Conservation (phyloP, 2,329 filamentous ascomycete genomes). For the Rutstroemia sp. region DNA sequence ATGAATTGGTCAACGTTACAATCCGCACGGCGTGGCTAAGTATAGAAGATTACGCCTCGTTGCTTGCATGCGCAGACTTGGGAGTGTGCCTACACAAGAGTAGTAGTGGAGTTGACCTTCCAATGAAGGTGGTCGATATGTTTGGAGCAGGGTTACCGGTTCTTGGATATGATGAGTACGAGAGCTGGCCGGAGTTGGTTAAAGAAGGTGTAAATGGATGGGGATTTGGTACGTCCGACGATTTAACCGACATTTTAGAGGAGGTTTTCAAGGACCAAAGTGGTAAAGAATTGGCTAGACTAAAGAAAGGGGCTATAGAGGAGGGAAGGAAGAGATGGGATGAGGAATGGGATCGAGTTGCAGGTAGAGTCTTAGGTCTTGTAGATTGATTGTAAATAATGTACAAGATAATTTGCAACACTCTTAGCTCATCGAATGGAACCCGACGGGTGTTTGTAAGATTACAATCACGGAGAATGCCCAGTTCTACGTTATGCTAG, state of each 20-base stretch:
- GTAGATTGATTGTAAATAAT: not conserved
- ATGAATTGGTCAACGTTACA: slow-evolving; percentile 58
- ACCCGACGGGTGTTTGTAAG: no score
- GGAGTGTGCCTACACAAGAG: slow-evolving; percentile 90
- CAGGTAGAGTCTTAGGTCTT: slow-evolving; percentile 59
- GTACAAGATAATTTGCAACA: not conserved
- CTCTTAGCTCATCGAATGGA: not conserved
- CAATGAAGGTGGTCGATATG: slow-evolving; percentile 99
- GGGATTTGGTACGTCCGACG: slow-evolving; percentile 67
- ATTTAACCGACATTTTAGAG: slow-evolving; percentile 56
- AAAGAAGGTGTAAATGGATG: slow-evolving; percentile 78
- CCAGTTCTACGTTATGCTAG: no score
- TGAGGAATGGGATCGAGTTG: slow-evolving; percentile 83
- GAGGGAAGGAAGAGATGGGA: slow-evolving; percentile 81
- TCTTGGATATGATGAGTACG: slow-evolving; percentile 75
- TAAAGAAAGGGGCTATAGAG: slow-evolving; percentile 62
- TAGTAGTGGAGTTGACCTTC: slow-evolving; percentile 88
- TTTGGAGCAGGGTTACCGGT: slow-evolving; percentile 92
- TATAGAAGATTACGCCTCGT: slow-evolving; percentile 72
- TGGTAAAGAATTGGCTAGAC: slow-evolving; percentile 44
- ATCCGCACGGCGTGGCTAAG: slow-evolving; percentile 81
- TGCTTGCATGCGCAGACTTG: slow-evolving; percentile 80
- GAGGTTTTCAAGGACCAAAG: slow-evolving; percentile 52
- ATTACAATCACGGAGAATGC: no score
- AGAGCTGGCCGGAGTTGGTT: slow-evolving; percentile 87